Evolutionary conservation across 1,284 basidiomycete species (phyloP), one percentile per base, ranked within the genome.

Genomic region (Rhodofomes roseus): DNA sequence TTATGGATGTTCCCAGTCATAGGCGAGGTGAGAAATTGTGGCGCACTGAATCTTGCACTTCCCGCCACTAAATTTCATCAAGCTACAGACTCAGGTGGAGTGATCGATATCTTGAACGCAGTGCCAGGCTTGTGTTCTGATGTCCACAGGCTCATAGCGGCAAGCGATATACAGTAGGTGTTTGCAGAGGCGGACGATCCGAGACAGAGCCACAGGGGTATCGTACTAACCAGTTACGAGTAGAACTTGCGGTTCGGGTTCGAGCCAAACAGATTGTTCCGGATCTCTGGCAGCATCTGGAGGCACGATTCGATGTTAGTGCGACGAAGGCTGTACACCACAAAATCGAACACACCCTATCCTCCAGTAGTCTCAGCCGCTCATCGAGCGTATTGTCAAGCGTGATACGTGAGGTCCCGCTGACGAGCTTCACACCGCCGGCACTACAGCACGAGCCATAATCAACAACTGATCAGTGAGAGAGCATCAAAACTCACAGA

Each of bases 331-430:
- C 18, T 41, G 51, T 9, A 25, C 20, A 14, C 27, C n/a, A 44
- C n/a, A 27, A 27, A 20, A 31, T 41, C 27, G n/a, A n/a, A 76
- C 84, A 59, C 66, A 94, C 94, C 77, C 90, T 85, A 71, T 96
- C 92, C 76, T 97, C 94, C 46, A 97, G 78, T 63, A 97, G 76
- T 67, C 87, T 82, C 70, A 98, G 75, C 54, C 95, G 85, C 71
- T 96, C 94, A 65, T 94, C 93, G 55, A 98, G 79, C 0, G 95
- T 95, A 72, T 98, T 97, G 74, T 97, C 91, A 25, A 98, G 81
- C 37, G 86, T 90, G 72, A 97, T 97, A 55, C 92, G 85, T 48
- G 83, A 81, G 14, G 79, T 81, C 43, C 89, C 89, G 58, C 85
- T 90, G 27, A 83, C 74, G 25, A 96, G 82, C 67, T 89, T 88